Evolutionary conservation across 805 yeast species (phyloP), one percentile per base, ranked within the genome.

Genomic region (Kodamaea jinghongensis): DNA sequence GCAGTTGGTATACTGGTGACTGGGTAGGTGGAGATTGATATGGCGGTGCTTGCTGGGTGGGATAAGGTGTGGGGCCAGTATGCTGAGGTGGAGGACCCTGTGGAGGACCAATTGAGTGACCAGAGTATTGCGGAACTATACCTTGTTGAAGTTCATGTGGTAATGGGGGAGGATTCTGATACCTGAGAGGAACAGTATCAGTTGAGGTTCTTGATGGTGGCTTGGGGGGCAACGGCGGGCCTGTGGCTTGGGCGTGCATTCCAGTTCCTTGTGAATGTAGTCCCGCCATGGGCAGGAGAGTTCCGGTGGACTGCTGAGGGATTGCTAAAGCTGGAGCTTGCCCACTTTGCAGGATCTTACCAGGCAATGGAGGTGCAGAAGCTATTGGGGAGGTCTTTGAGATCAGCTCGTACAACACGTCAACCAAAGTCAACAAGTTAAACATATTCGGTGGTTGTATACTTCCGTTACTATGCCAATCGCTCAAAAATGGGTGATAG

Each of bases 401-500:
- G 73, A 47, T 11, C 63, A 23, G 34, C 3, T 30, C 31, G 20
- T 37, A 32, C 9, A 37, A 10, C 5, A 37, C 49, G 2, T 51
- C 48, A 27, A 68, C 48, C 15, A 73, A 47, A 14, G 49, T 61
- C 2, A 58, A 23, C 13, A 76, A 45, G 36, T 61, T 60, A 40
- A 46, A 65, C 16, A 48, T 39, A 13, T 32, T 23, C 4, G 30
- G 20, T 10, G 42, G 37, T 4, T 36, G 39, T 5, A 36, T 14
- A 20, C 45, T 36, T 15, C 39, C 17, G 39, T 20, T 14, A 9
- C 38, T 39, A 52, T 46, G 51, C 95, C 95, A 86, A 17, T 61
- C 65, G n/a, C 81, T 59, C 31, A 85, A 57, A 40, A 71, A 73
- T 0, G 93, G 91, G 49, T 83, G 82, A 54, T 81, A 84, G 38